These are phyloP conservation scores for Iberis pinnata DNA, from an alignment of 345 rosid species.

Conservation along the genomic window DNA sequence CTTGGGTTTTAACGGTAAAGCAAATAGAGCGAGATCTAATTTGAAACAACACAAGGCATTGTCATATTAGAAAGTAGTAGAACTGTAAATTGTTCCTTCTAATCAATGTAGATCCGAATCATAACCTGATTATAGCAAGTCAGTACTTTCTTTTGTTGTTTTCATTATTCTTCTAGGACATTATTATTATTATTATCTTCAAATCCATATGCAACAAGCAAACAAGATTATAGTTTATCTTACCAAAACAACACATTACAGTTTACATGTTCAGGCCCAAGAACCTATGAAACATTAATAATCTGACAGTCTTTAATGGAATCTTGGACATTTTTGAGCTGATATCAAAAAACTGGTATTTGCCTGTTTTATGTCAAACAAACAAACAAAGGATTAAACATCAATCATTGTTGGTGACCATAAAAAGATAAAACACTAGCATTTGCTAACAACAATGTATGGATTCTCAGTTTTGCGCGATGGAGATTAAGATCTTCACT, in stretches of 20 bases:
- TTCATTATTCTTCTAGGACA: too few relatives aligned
- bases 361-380: slow-evolving; percentile 19
- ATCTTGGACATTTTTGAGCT: slow-evolving; percentile 1
- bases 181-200: slow-evolving; percentile 7
- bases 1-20: too few relatives aligned
- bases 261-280: neutral
- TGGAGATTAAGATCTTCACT: neutral
- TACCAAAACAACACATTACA: slow-evolving; percentile 9
- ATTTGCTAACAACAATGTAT: neutral
- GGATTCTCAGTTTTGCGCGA: neutral
- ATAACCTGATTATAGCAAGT: too few relatives aligned
- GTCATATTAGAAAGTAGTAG: neutral
- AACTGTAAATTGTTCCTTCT: neutral
- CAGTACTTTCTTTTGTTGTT: too few relatives aligned
- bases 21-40: slow-evolving; percentile 9
- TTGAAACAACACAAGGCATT: slow-evolving; percentile 3
- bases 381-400: slow-evolving; percentile 8
- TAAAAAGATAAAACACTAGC: neutral
- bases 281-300: slow-evolving; percentile 20
- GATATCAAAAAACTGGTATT: slow-evolving; percentile 18
- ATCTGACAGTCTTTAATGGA: slow-evolving; percentile 14
- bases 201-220: slow-evolving; percentile 12
- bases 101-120: too few relatives aligned
- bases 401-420: slow-evolving; percentile 8
- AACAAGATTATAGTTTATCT: neutral